Conservation (phyloP, 176 grass and related monocot species). For the Chrysopogon serrulatus region DNA sequence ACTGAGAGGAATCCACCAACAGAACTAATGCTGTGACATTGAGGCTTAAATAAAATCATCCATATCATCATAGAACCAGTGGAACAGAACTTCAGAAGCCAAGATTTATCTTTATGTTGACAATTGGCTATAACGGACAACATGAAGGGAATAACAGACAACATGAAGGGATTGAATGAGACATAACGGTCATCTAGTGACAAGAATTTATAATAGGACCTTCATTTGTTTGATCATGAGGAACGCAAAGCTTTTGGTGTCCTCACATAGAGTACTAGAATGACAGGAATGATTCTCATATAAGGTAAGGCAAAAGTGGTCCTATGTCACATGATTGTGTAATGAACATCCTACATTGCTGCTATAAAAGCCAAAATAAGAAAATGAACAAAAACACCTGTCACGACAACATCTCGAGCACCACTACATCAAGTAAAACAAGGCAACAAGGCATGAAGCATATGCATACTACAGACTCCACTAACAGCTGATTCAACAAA, state of each 20-base stretch:
- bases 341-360: slow-evolving; percentile 21
- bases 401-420: not conserved
- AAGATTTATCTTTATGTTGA: not conserved
- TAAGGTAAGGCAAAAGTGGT: slow-evolving; percentile 25
- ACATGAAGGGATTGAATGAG: not conserved
- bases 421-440: not conserved
- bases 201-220: not conserved
- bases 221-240: slow-evolving; percentile 18
- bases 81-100: not conserved
- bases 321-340: slow-evolving; percentile 28
- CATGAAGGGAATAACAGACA: not conserved
- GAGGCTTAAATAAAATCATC: not conserved
- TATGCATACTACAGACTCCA: not conserved
- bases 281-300: slow-evolving; percentile 9
- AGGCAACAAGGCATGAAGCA: not conserved
- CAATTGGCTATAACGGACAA: not conserved
- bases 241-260: not conserved
- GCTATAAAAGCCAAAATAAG: slow-evolving; percentile 15
- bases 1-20: not conserved
- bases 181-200: not conserved
- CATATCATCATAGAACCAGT: not conserved
- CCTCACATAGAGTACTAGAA: not conserved
- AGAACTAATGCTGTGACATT: not conserved
- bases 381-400: slow-evolving; percentile 18
- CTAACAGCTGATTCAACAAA: not conserved